Base-by-base conservation (phyloP, 2,329 filamentous ascomycete genomes). In the Davidsoniella australis region DNA sequence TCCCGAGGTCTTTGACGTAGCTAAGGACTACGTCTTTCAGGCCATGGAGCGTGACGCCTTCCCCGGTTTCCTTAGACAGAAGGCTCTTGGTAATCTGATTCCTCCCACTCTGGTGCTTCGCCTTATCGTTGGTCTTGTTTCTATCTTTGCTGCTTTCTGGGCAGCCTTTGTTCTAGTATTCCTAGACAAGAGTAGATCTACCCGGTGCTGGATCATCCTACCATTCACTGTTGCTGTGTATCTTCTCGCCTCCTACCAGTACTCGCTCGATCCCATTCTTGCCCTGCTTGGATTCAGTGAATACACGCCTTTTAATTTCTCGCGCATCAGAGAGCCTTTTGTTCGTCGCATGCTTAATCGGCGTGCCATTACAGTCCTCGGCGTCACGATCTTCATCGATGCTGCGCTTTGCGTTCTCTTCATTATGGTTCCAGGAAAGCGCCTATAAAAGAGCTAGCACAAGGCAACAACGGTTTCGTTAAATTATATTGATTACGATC, bases 41-140 rank as follows among this genome's bases (percentile, higher is more conserved):
- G 93, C 93, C 33, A 98, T 98, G 91, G 93, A 98, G 67, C 78
- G 93, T 50, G 91, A 98, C 67, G 91, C 93, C n/a, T 98, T 94
- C 62, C 91, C 93, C 0, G 89, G 89, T 1, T 98, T 98, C 66
- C 72, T 98, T 52, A 77, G 89, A 60, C 85, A 86, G 67, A 96
- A 96, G 67, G 91, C 91, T 2, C 72, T 98, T 20, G 93, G 93
- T 53, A 98, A 98, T 60, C 73, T 98, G 12, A 89, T 98, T 24
- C 91, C 89, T 2, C 78, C 89, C 14, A 94, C 86, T 43, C 80
- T 94, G 56, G 78, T 96, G 60, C 72, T 93, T 57, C 76, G 91
- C 48, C 69, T 96, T 47, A 86, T 94, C 42, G 63, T 94, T 56
- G 91, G 89, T 36, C 72, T 98, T 47, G 70, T 91, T 44, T 76